Percentiles rank a stretch among this genome's conserved stretches.
phyloP scores from a whole-genome alignment of 1,139 yeast genomes.

The Nakaseomyces glabratus region DNA sequence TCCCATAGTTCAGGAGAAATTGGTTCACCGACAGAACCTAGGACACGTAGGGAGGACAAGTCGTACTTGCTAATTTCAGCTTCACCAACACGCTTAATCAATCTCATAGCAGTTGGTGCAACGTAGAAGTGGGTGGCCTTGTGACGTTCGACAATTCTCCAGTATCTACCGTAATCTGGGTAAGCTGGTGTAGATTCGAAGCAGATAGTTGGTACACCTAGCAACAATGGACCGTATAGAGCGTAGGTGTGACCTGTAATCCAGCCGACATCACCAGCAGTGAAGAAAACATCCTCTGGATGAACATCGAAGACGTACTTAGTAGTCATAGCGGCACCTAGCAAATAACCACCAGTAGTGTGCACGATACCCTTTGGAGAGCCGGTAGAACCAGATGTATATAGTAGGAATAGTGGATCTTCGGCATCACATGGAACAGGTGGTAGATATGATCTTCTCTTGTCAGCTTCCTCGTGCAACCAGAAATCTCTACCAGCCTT shows the following conservation, averaged over 20 bases:
- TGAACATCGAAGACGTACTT: constrained; percentile 90
- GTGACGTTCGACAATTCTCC: constrained; percentile 92
- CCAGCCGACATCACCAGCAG: constrained; percentile 99
- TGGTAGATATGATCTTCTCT: constrained; percentile 77
- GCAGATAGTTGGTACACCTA: constrained; percentile 86
- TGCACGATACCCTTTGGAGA: constrained; percentile 98
- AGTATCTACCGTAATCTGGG: constrained; percentile 93
- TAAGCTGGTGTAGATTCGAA: constrained; percentile 98
- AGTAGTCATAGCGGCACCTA: constrained; percentile 92
- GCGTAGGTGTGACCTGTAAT: constrained; percentile 98
- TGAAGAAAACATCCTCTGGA: constrained; percentile 78
- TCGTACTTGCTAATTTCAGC: constrained; percentile 76
- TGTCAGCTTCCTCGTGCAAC: constrained; percentile 84
- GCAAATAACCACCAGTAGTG: constrained; percentile 83
- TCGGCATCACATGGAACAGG: constrained; percentile 84
- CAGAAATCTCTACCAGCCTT: constrained; percentile 78
- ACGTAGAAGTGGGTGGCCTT: constrained; percentile 95
- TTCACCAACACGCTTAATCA: constrained; percentile 91
- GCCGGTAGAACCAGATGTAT: constrained; percentile 95
- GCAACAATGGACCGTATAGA: constrained; percentile 79
- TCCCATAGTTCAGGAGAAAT: constrained; percentile 98
- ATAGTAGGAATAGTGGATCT: constrained; percentile 84
- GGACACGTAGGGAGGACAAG: constrained; percentile 79
- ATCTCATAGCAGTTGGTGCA: constrained; percentile 95
- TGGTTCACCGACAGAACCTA: constrained; percentile 99